A percentile compares a stretch with the other conserved stretches of the same genome.
These are phyloP conservation scores for Leptographium galeiforme DNA, from an alignment of 2,329 filamentous ascomycete genomes.

Conservation along the genomic window DNA sequence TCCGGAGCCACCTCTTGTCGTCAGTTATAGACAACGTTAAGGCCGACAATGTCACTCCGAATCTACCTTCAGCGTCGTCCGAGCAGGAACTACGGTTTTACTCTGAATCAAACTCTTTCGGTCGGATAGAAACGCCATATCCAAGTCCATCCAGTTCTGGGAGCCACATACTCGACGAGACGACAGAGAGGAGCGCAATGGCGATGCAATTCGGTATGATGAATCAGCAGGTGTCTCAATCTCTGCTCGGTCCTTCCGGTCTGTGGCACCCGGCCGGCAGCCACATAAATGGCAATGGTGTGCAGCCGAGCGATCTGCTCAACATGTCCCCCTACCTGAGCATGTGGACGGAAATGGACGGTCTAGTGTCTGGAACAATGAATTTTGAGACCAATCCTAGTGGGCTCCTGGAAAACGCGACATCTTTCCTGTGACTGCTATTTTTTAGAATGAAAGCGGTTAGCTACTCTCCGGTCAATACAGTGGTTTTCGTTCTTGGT, in stretches of 20 bases:
- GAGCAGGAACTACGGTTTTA: background rate
- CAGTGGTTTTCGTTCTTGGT: no score
- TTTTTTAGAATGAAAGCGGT: no score
- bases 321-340: background rate
- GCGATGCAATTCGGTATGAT: background rate
- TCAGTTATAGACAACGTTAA: background rate
- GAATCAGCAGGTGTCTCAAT: background rate
- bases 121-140: background rate
- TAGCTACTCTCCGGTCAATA: no score
- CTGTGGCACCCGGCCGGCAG: background rate
- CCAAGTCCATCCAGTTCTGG: background rate
- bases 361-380: background rate
- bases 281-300: background rate
- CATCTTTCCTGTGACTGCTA: background rate
- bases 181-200: background rate
- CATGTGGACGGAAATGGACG: background rate
- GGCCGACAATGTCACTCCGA: background rate
- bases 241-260: background rate
- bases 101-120: background rate
- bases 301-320: background rate
- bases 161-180: background rate
- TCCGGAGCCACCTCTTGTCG: background rate
- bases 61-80: background rate
- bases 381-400: background rate
- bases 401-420: background rate